Percentiles rank a stretch among this genome's conserved stretches.
phyloP scores from a whole-genome alignment of 2,329 filamentous ascomycete species.

The Paradendryphiella salina region DNA sequence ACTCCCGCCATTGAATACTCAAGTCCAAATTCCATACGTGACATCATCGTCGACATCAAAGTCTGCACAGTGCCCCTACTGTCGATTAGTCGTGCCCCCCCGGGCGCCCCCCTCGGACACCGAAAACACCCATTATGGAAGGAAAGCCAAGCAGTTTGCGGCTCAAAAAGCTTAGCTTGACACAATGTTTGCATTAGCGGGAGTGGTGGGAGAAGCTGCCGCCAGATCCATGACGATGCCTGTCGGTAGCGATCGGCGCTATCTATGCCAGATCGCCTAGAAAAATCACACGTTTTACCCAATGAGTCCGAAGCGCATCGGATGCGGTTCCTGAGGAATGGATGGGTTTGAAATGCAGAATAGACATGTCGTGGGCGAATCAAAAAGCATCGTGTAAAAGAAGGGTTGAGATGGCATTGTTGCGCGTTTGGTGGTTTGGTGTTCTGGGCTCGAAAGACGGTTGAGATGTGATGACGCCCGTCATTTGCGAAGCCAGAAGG shows the following conservation, averaged over 20 bases:
- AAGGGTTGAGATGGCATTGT: too few relatives aligned
- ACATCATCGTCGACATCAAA: constrained; percentile 12
- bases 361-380: too few relatives aligned
- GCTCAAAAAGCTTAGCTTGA: constrained; percentile 9
- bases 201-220: not conserved
- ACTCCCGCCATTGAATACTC: constrained; percentile 4
- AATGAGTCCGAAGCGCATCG: not conserved
- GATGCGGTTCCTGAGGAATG: too few relatives aligned
- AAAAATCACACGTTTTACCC: too few relatives aligned
- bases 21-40: constrained; percentile 1
- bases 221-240: constrained; percentile 17
- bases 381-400: too few relatives aligned
- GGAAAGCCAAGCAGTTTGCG: not conserved
- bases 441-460: too few relatives aligned
- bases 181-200: not conserved
- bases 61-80: not conserved
- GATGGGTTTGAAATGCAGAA: too few relatives aligned
- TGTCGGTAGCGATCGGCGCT: constrained; percentile 9
- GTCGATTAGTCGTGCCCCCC: not conserved
- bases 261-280: constrained; percentile 8
- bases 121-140: constrained; percentile 1
- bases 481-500: not conserved
- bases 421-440: too few relatives aligned
- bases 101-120: too few relatives aligned
- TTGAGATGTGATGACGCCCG: too few relatives aligned